Base-by-base conservation (phyloP, 129 eudicot species). In the Apium graveolens region DNA sequence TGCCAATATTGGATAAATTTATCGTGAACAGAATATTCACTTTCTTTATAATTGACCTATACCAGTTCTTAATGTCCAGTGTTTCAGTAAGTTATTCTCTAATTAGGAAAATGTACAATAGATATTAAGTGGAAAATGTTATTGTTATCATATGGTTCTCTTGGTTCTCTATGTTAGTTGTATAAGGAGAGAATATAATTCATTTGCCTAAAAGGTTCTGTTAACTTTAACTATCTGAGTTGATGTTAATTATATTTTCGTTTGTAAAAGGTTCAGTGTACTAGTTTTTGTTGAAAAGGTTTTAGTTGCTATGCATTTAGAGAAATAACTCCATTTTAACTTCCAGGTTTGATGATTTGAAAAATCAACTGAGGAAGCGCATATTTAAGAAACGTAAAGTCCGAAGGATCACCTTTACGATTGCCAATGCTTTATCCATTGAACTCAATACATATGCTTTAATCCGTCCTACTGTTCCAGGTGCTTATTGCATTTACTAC, bases 381-480 rank as follows among this genome's bases (percentile, higher is more conserved):
- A 95, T 95, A 87, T 90, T 90, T 78, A 95, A 87, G 88, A 95
- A 95, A 83, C 93, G 99, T 17, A 92, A 81, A 86, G 88, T 92
- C 76, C 88, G 97, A 75, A 84, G 95, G 83, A 81, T 91, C 80
- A 88, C 84, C 27, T 88, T 95, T 70, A 75, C 84, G 63, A 86
- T 95, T 85, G 89, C 91, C 78, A 85, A 84, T 80, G 96, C 92
- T 70, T 74, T 91, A 75, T 90, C 96, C 48, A 88, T 95, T 76
- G 97, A 95, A 83, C 82, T 95, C 76, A 89, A 91, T 81, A 85
- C 96, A 66, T 95, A 95, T 84, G 99, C 99, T 73, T 80, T 95
- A 41, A 90, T 95, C 44, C 99, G 99, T 76, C 96, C 99, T 38
- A 92, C 95, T 41, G 80, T 83, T 86, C 97, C 91, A 87, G 99